Evolutionary conservation across 2,329 filamentous ascomycete genomes (phyloP), one percentile per base, ranked within the genome.

Genomic region (Botrytis deweyae): DNA sequence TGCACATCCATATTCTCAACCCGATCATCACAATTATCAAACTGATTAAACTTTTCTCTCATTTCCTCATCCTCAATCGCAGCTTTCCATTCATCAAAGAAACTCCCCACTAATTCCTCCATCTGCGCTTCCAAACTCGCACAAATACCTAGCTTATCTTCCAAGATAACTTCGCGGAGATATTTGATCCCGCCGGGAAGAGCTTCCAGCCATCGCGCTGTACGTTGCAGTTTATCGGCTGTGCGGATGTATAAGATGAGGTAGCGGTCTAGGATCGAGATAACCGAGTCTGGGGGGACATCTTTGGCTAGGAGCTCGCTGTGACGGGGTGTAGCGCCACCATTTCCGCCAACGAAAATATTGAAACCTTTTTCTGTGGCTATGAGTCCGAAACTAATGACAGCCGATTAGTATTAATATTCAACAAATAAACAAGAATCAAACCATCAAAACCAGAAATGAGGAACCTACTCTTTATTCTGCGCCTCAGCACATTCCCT

Each of bases 161-260:
- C 88, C 9, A 97, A 86, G 49, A 97, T 88, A 4, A 97, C 94
- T 79, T 94, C 89, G 70, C 90, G 90, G 0, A 97, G 88, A 81
- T 97, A 97, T 74, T 89, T 88, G 83, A 97, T 91, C 1, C 94
- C 94, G 9, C 94, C 94, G 0, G 94, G 94, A 0, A 97, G 87
- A 70, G 87, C 88, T 82, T 97, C 94, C 55, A 97, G 86, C 94
- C 94, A 97, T 38, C 93, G 88, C 0, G 94, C 94, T 40, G 94
- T 97, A 68, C 94, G 89, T 83, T 97, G 94, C 0, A 97, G 89
- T 80, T 93, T 94, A 84, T 97, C 94, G 63, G 93, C 94, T 0
- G 95, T 97, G 77, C 94, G 92, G 79, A 97, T 96, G 84, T 97
- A 97, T 85, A 97, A 95, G 84, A 95, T 93, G 38, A 97, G 88